Evolutionary conservation across 306 rosid species (phyloP).

Genomic region (Psophocarpus tetragonolobus): DNA sequence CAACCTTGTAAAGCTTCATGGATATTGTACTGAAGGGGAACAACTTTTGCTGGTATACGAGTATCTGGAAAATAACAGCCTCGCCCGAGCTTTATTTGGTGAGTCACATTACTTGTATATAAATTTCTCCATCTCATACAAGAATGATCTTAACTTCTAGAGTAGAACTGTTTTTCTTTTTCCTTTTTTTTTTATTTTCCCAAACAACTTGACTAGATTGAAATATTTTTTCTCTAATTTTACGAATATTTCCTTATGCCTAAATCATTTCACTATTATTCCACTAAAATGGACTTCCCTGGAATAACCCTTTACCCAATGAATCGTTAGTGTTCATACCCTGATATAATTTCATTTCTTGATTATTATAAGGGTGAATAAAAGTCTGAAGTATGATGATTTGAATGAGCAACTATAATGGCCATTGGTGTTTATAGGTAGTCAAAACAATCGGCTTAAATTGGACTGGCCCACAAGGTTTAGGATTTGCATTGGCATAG

Average conservation of each 20-base stretch:
- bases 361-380: neutral
- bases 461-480: slow-evolving; percentile 66
- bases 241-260: neutral
- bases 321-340: neutral
- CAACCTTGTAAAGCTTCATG: slow-evolving; percentile 76
- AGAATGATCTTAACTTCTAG: neutral
- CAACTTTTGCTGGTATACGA: slow-evolving; percentile 71
- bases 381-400: neutral
- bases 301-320: too few species aligned
- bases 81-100: slow-evolving; percentile 71
- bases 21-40: slow-evolving; percentile 71
- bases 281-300: neutral
- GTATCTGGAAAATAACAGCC: slow-evolving; percentile 78
- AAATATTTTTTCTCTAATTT: neutral
- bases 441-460: slow-evolving; percentile 25
- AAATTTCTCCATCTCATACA: neutral
- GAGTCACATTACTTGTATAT: slow-evolving; percentile 29
- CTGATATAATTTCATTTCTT: neutral
- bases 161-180: too few species aligned
- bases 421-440: slow-evolving; percentile 39
- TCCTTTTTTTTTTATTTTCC: neutral
- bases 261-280: neutral
- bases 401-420: neutral
- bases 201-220: neutral
- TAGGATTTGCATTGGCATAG: slow-evolving; percentile 70